Conservation (phyloP, 768 basidiomycete species). For the Clitopilus passeckerianus region DNA sequence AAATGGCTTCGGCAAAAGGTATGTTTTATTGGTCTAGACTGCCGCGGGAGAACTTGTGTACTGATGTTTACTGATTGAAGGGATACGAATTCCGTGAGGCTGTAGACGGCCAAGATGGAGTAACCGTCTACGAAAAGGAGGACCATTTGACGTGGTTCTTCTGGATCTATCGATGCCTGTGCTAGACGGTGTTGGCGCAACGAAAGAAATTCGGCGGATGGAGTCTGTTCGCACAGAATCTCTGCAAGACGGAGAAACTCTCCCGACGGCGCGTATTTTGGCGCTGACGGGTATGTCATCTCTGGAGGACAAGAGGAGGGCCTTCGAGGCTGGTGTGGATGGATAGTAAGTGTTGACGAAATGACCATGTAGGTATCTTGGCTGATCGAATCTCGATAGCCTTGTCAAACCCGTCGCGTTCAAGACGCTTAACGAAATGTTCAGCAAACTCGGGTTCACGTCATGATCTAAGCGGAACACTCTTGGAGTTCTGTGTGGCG, state of each 20-base stretch:
- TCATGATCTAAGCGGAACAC: not conserved
- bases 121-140: constrained; percentile 65
- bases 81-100: constrained; percentile 77
- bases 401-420: constrained; percentile 96
- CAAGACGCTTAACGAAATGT: constrained; percentile 83
- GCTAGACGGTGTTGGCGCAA: constrained; percentile 74
- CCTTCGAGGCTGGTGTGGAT: constrained; percentile 91
- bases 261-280: constrained; percentile 52
- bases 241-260: constrained; percentile 10
- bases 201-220: constrained; percentile 73
- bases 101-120: constrained; percentile 81
- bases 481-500: not conserved
- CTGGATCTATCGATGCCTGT: constrained; percentile 92
- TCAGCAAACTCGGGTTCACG: constrained; percentile 59
- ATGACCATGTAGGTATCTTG: not conserved
- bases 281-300: constrained; percentile 94
- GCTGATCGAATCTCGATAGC: constrained; percentile 30
- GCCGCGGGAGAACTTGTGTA: not conserved
- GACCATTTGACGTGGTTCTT: constrained; percentile 84
- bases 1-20: constrained; percentile 69
- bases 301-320: constrained; percentile 84
- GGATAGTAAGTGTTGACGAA: constrained; percentile 74
- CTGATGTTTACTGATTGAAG: constrained; percentile 26
- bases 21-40: not conserved
- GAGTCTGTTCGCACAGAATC: constrained; percentile 41